phyloP scores from a whole-genome alignment of 148 eudicot genomes.

The Rhododendron vialii region DNA sequence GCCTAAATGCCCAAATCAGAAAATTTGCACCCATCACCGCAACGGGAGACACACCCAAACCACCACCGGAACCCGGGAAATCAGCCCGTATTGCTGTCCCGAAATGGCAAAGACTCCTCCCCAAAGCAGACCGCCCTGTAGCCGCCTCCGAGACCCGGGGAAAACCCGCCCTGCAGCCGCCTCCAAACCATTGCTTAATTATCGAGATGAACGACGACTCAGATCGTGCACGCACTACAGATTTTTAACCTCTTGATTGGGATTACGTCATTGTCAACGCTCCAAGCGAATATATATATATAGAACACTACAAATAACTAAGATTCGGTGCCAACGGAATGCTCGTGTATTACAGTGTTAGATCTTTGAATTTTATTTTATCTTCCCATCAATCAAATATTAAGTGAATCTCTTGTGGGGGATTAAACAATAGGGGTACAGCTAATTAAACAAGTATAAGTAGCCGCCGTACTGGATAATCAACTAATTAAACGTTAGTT shows the following conservation, averaged over 20 bases:
- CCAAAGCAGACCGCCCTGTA: no score
- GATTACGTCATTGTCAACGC: background rate
- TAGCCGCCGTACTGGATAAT: background rate
- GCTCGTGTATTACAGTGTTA: background rate
- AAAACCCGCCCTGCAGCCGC: no score
- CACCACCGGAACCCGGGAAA: no score
- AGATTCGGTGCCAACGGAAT: background rate
- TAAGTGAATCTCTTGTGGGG: background rate
- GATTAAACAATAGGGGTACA: background rate
- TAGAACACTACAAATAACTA: background rate
- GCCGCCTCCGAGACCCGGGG: no score
- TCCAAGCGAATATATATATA: background rate
- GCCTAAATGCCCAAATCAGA: no score
- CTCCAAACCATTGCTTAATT: no score
- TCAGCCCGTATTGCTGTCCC: rapidly evolving
- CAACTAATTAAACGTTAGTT: background rate
- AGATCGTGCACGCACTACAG: no score
- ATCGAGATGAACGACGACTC: background rate
- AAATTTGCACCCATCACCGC: no score
- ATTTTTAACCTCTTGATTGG: no score
- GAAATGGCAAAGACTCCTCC: no score
- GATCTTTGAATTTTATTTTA: background rate
- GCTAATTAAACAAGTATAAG: background rate
- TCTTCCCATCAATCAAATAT: background rate
- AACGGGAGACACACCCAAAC: no score